Conservation (phyloP, 2,329 filamentous ascomycete genomes). For the Apiospora kogelbergensis region DNA sequence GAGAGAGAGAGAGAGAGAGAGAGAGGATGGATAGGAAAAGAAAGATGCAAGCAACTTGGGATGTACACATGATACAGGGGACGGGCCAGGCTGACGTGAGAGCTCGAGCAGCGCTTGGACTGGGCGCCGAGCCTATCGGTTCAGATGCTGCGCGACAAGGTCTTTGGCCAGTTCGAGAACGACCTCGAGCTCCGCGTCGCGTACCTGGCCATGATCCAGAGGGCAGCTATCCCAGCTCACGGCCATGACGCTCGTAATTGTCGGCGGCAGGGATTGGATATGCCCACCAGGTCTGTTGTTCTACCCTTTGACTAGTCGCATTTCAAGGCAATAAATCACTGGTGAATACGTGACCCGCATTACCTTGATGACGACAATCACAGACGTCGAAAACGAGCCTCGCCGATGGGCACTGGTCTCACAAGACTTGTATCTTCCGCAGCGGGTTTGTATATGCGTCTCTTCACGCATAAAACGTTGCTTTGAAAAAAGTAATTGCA, state of each 20-base stretch:
- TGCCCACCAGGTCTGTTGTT: conserved; percentile 32
- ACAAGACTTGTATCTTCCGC: no score
- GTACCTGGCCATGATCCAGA: conserved; percentile 37
- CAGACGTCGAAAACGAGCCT: no score
- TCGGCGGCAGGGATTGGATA: conserved; percentile 40
- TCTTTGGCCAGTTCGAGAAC: conserved; percentile 37
- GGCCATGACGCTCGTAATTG: conserved; percentile 36
- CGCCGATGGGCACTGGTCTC: no score
- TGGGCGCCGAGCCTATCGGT: conserved; percentile 36
- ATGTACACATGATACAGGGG: not conserved
- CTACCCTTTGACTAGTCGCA: not conserved
- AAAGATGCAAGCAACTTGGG: no score
- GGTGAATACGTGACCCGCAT: no score
- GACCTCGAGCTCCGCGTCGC: conserved; percentile 38
- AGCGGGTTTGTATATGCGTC: no score
- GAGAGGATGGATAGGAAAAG: no score
- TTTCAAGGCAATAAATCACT: no score
- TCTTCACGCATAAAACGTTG: no score
- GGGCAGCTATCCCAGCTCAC: conserved; percentile 28
- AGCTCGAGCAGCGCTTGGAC: conserved; percentile 31
- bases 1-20: no score
- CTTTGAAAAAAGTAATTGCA: no score
- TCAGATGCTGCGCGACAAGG: conserved; percentile 37
- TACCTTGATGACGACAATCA: no score
- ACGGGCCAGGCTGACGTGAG: conserved; percentile 29